phyloP scores from a whole-genome alignment of 495 filamentous ascomycete species.

The Neurospora tetrasperma region DNA sequence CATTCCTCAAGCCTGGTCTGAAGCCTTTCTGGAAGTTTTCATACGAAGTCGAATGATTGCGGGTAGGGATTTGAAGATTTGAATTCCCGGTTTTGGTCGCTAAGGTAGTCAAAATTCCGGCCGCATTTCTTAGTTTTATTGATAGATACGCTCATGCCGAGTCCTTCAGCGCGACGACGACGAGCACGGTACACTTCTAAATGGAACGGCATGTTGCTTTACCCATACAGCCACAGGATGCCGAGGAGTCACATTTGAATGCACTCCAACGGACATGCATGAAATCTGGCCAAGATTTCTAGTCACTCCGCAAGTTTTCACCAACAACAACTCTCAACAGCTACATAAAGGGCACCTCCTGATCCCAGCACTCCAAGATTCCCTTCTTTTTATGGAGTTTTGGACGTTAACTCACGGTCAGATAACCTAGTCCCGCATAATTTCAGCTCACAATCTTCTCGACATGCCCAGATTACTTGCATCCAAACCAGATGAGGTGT shows the following conservation, averaged over 20 bases:
- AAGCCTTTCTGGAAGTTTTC: not conserved
- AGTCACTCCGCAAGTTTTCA: not conserved
- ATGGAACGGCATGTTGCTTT: not conserved
- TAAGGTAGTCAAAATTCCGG: not conserved
- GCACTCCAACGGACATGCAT: not conserved
- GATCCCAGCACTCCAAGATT: not conserved
- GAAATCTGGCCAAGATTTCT: not conserved
- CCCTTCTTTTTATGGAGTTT: not conserved
- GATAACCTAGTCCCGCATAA: too few species aligned
- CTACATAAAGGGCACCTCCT: not conserved
- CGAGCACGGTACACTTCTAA: not conserved
- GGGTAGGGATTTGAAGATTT: not conserved
- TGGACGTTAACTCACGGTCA: too few species aligned
- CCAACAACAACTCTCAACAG: not conserved
- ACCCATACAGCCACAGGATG: not conserved
- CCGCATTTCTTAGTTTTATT: not conserved
- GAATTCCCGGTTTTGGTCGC: not conserved
- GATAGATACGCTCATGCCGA: not conserved
- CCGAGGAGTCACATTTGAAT: not conserved
- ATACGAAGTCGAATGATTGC: not conserved
- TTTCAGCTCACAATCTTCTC: not conserved
- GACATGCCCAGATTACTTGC: not conserved
- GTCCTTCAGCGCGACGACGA: not conserved
- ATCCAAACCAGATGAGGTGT: not conserved
- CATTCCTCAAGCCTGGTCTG: not conserved